Conservation (phyloP, 257 asterid species). For the Salvia splendens region DNA sequence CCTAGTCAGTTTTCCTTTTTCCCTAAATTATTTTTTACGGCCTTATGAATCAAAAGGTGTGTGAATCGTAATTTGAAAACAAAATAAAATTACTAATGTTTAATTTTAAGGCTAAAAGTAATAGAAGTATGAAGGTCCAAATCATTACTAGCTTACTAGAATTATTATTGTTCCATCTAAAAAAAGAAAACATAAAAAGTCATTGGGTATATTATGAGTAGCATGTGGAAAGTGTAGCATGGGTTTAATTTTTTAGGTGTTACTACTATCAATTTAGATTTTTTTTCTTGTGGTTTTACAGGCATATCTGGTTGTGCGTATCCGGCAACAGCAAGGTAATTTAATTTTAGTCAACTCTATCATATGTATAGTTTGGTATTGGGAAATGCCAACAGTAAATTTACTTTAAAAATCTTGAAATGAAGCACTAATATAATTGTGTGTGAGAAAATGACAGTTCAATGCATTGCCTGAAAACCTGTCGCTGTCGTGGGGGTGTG, state of each 20-base stretch:
- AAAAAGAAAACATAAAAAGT: too few species aligned
- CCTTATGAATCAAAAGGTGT: too few species aligned
- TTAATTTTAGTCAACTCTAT: neutral
- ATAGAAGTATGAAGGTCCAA: too few species aligned
- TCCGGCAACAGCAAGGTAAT: constrained; percentile 73
- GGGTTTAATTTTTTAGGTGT: neutral
- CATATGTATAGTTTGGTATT: neutral
- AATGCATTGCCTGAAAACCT: constrained; percentile 26
- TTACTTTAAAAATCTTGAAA: too few species aligned
- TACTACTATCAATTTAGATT: neutral
- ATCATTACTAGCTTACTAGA: too few species aligned
- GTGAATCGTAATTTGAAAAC: too few species aligned
- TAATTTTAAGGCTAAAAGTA: too few species aligned
- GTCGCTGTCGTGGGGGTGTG: constrained; percentile 26
- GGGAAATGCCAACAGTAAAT: constrained; percentile 14
- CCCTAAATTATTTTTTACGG: neutral
- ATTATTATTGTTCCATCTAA: too few species aligned
- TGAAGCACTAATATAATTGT: too few species aligned
- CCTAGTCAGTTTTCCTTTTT: constrained; percentile 56
- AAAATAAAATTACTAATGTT: too few species aligned
- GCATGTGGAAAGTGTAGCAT: neutral
- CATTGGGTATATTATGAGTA: too few species aligned
- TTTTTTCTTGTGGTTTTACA: constrained; percentile 32
- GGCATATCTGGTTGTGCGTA: constrained; percentile 64
- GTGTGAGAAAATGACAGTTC: constrained; percentile 32